Base-by-base conservation (phyloP, 2,329 filamentous ascomycete species). In the Balansia obtecta region DNA sequence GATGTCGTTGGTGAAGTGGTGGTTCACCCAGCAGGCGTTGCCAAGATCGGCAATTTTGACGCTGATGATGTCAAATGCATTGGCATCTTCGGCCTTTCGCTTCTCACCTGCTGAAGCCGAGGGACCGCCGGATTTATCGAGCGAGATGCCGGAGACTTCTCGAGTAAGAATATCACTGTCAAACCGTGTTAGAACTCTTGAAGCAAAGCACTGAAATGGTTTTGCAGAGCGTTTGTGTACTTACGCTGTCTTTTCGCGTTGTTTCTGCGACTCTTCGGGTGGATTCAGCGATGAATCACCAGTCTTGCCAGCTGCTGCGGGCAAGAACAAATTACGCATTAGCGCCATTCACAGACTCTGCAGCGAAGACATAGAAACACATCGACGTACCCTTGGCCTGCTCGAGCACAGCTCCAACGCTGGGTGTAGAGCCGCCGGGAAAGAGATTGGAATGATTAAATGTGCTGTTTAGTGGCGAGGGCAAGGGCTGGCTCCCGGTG, bases 1-100 rank as follows among this genome's bases (percentile, higher is more conserved):
- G 61, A 98, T 98, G 65, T 98, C 93, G 65, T 98, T 96, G 63
- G 93, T 98, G 70, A 98, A 98, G 69, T 98, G 93, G 65, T 98
- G 93, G 57, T 89, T 89, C 30, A 95, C 90, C 93, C 93, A 98
- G 72, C 93, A 98, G 18, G 93, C 93, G 65, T 98, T 98, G 53
- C 93, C 93, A 50, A 98, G 74, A 73, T 98, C 93, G 41, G 93
- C 93, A 71, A 98, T 98, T 73, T 98, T 98, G 67, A 98, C 93
- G 34, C 91, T 96, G 60, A 98, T 97, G 56, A 89, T 85, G 55
- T 90, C 86, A 58, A 73, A 61, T 58, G 69, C 61, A 62, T 73
- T 64, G 52, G 69, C 70, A 56, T 87, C 78, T 57, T 82, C 80
- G 55, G 73, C 72, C 59, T 75, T 72, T 58, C 71, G 77, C 67